Conservation (phyloP, 306 rosid genomes). For the cucumber (Cucumis sativus) region Cucumber_9930_V3 NC_026657.2:32109501-32110000, state of each 20-base stretch:
- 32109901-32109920: background rate
- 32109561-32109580: constrained; percentile 80
- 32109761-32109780: constrained; percentile 57
- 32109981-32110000: constrained; percentile 10
- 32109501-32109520: constrained; percentile 13
- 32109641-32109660: constrained; percentile 20
- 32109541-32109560: constrained; percentile 19
- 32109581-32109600: constrained; percentile 31
- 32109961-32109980: constrained; percentile 16
- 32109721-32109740: constrained; percentile 29
- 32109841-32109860: background rate
- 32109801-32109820: constrained; percentile 47
- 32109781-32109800: constrained; percentile 26
- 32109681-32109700: constrained; percentile 11
- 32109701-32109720: constrained; percentile 10
- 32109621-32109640: constrained; percentile 14
- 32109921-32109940: background rate
- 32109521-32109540: constrained; percentile 20
- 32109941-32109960: constrained; percentile 23
- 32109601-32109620: constrained; percentile 15
- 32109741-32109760: constrained; percentile 58
- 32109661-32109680: constrained; percentile 38
- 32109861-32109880: background rate
- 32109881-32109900: background rate
- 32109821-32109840: background rate